Base-by-base conservation (phyloP, 2,329 filamentous ascomycete genomes). In the Chlorencoelia australis region DNA sequence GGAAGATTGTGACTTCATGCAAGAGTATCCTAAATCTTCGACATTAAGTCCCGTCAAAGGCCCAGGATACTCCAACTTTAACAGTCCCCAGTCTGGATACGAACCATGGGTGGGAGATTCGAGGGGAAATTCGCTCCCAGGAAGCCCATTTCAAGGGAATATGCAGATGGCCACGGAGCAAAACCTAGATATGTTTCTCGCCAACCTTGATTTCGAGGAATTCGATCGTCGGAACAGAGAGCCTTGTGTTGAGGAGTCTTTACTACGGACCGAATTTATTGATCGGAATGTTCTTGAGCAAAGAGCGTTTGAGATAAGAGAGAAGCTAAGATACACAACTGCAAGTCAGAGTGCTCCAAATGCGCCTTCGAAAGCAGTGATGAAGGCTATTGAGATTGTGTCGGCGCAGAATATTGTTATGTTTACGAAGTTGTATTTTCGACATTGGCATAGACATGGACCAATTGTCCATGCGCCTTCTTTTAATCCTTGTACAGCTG, bases 381-480 rank as follows among this genome's bases (percentile, higher is more conserved):
- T 52, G 2, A 47, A 53, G n/a, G 47, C 48, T 11, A 48, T 56
- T 28, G 46, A 53, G 16, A 13, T 44, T 11, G 48, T 57, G 7
- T 52, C 45, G 2, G 47, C 44, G 4, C 39, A 46, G 16, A 50
- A 37, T 18, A 45, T 57, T 38, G 49, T 45, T 21, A 28, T 37
- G 11, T 50, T 42, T 32, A 49, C 49, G 24, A 50, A 50, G 17
- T 43, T 55, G 16, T 57, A 57, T 37, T 57, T 57, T 29, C 42
- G 41, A 17, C 50, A 56, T 40, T 57, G 52, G 52, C 52, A 57
- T 37, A 50, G 52, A 24, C 52, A 57, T 47, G 52, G 40, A 9
- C 52, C 53, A 5, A 50, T 56, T 32, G 41, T 57, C 17, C 54
- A 57, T 32, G 48, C 55, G 30, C 34, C 51, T 5, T 49, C 47